Conservation (phyloP, 2,329 filamentous ascomycete species). For the Cryphonectria naterciae region DNA sequence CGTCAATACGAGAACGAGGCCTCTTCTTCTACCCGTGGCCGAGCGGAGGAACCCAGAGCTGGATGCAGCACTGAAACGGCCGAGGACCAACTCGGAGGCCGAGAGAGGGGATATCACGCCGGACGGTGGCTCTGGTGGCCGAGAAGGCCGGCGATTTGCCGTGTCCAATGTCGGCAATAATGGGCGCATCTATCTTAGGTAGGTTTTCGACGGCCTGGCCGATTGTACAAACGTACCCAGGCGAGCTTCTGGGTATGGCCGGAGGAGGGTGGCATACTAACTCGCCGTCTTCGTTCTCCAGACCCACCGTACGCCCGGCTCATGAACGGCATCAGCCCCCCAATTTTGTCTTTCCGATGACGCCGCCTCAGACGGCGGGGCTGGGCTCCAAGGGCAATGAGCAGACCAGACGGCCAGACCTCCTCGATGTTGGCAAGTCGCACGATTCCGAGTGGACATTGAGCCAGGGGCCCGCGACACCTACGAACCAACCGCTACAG, state of each 20-base stretch:
- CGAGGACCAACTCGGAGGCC: constrained; percentile 57
- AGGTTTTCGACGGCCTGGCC: constrained; percentile 39
- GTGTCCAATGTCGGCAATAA: constrained; percentile 84
- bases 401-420: constrained; percentile 36
- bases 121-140: constrained; percentile 63
- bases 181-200: constrained; percentile 82
- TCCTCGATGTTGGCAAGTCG: constrained; percentile 34
- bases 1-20: constrained; percentile 37
- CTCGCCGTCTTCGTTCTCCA: constrained; percentile 37
- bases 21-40: constrained; percentile 51
- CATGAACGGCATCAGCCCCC: constrained; percentile 66
- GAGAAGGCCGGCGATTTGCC: constrained; percentile 74
- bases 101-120: constrained; percentile 61
- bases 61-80: constrained; percentile 39
- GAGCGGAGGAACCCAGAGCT: constrained; percentile 51
- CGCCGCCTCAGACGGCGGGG: constrained; percentile 62
- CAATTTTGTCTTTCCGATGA: constrained; percentile 62
- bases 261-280: not conserved
- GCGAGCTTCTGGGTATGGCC: too few species aligned
- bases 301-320: constrained; percentile 64
- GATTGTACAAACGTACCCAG: not conserved
- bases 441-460: constrained; percentile 49
- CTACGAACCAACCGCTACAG: constrained; percentile 38
- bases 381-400: constrained; percentile 50
- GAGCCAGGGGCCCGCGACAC: constrained; percentile 44